A percentile compares a stretch with the other conserved stretches of the same genome.
Evolutionary conservation across 2,329 filamentous ascomycete genomes (phyloP).

Genomic region (Chaetomium sp.): DNA sequence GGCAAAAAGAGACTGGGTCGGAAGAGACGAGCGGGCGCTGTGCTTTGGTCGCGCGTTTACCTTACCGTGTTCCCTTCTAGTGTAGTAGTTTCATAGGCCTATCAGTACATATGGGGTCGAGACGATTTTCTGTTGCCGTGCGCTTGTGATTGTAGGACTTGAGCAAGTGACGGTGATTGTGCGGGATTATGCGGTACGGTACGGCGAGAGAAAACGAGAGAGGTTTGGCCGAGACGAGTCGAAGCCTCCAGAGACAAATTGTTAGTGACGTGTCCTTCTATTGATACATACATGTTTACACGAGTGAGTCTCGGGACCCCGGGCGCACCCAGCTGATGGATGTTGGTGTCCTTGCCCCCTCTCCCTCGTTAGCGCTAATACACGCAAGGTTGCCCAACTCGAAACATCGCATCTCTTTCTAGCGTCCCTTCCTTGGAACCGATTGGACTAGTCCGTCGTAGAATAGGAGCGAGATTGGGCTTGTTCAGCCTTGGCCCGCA

Average conservation of each 20-base stretch:
- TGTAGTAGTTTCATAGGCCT: constrained; percentile 15
- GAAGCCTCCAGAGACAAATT: not conserved
- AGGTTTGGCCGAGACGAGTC: not conserved
- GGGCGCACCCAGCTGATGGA: not conserved
- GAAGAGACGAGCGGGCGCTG: constrained; percentile 2
- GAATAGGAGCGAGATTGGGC: not conserved
- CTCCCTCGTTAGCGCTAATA: not conserved
- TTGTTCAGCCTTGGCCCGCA: not conserved
- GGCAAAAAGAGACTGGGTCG: not conserved
- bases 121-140: not conserved
- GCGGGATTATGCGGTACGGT: too few relatives aligned
- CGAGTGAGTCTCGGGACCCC: not conserved
- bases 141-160: not conserved
- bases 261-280: not conserved
- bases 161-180: not conserved
- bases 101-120: constrained; percentile 18
- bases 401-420: not conserved
- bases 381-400: not conserved
- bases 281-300: constrained; percentile 2
- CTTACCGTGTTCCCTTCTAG: constrained; percentile 12
- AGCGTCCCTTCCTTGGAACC: not conserved
- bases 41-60: constrained; percentile 3
- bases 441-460: not conserved
- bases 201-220: not conserved
- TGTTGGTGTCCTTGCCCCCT: not conserved